These are phyloP conservation scores for Trichocladium uniseriatum DNA, from an alignment of 495 filamentous ascomycete genomes.

Conservation along the genomic window DNA sequence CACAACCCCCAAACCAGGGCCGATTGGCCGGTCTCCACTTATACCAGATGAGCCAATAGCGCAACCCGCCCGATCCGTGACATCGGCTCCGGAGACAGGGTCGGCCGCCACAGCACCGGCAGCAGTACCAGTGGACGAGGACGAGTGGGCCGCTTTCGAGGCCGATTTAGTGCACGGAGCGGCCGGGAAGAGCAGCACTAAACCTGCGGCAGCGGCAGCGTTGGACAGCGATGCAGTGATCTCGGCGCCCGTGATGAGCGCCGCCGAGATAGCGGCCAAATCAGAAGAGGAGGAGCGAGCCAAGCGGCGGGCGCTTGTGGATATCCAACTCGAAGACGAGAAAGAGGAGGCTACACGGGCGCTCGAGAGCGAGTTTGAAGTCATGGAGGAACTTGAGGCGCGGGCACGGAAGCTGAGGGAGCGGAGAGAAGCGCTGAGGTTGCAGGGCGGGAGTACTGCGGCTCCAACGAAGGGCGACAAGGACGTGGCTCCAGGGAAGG, in stretches of 20 bases:
- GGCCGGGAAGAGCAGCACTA: constrained; percentile 7
- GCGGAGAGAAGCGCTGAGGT: constrained; percentile 44
- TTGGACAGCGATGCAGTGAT: constrained; percentile 47
- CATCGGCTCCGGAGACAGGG: constrained; percentile 13
- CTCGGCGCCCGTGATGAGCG: constrained; percentile 58
- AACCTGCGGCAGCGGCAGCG: constrained; percentile 19
- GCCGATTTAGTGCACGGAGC: constrained; percentile 61
- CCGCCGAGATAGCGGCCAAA: constrained; percentile 63
- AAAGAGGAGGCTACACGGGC: constrained; percentile 75
- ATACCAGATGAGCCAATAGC: constrained; percentile 24
- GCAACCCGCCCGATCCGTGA: not conserved
- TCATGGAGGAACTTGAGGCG: constrained; percentile 85
- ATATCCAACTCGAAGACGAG: constrained; percentile 52
- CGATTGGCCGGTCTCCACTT: constrained; percentile 31
- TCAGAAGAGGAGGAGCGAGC: constrained; percentile 50
- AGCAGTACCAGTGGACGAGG: constrained; percentile 52
- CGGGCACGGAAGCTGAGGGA: constrained; percentile 69
- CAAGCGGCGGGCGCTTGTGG: constrained; percentile 54
- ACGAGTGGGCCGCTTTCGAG: constrained; percentile 87
- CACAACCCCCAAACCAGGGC: constrained; percentile 22
- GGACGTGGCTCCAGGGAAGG: constrained; percentile 20
- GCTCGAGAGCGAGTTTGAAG: constrained; percentile 82
- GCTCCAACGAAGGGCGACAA: constrained; percentile 15
- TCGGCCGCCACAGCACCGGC: constrained; percentile 7
- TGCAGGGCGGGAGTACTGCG: constrained; percentile 11